Conservation (phyloP, 2,329 filamentous ascomycete genomes). For the Tolypocladium nubicola region DNA sequence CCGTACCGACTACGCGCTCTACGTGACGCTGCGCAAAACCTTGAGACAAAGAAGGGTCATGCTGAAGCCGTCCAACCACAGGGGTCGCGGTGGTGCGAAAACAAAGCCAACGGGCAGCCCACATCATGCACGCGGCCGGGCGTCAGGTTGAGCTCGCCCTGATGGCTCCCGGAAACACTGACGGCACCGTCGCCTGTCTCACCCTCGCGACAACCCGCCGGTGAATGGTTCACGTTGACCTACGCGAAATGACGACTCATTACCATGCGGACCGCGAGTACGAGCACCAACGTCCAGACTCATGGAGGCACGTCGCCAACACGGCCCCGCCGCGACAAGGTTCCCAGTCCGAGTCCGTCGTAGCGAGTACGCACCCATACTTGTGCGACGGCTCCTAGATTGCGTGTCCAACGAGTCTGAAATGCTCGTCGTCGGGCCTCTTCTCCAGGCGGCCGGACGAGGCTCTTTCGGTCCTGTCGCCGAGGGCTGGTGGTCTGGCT, state of each 20-base stretch:
- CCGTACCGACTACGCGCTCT: background rate
- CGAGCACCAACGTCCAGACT: background rate
- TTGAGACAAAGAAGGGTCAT: background rate
- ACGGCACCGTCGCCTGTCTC: too few species aligned
- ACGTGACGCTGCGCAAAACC: background rate
- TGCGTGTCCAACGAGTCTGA: background rate
- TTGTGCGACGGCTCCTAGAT: background rate
- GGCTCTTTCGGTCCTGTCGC: background rate
- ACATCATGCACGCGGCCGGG: background rate
- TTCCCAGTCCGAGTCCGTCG: background rate
- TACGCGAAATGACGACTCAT: background rate
- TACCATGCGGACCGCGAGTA: background rate
- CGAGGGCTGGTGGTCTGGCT: background rate
- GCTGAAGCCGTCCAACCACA: background rate
- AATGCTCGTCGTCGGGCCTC: background rate
- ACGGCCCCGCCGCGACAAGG: background rate
- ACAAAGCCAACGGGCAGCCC: background rate
- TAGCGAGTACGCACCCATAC: background rate
- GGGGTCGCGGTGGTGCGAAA: background rate
- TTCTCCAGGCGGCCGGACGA: background rate
- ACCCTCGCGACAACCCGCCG: background rate
- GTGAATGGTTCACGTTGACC: background rate
- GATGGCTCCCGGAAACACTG: too few species aligned
- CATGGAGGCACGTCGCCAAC: background rate
- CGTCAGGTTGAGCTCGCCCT: background rate